Evolutionary conservation across 345 rosid genomes (phyloP).

Genomic region (Trapa incisa): DNA sequence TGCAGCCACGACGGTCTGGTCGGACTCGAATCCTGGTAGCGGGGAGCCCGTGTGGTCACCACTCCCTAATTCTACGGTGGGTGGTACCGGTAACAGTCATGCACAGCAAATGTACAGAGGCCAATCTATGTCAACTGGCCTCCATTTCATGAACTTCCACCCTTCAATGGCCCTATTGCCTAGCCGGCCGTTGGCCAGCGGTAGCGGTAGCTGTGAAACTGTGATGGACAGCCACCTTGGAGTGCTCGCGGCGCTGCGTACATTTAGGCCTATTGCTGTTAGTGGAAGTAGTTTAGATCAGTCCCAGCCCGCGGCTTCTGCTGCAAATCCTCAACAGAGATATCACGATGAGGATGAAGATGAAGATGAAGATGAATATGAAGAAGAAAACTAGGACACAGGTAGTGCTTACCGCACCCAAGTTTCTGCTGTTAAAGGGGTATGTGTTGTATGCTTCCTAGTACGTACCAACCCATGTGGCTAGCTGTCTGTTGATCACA

Average conservation of each 20-base stretch:
- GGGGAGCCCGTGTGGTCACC: slow-evolving; percentile 36
- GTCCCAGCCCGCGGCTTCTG: not conserved
- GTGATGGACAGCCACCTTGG: slow-evolving; percentile 49
- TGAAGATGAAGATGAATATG: not conserved
- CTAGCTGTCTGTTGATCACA: too few species aligned
- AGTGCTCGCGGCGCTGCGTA: slow-evolving; percentile 53
- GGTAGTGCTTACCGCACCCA: not conserved
- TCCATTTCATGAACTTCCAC: slow-evolving; percentile 74
- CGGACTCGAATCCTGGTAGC: slow-evolving; percentile 31
- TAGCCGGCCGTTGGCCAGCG: slow-evolving; percentile 41
- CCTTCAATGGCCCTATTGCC: slow-evolving; percentile 59
- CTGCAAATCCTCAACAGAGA: slow-evolving; percentile 4
- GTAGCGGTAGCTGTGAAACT: slow-evolving; percentile 12
- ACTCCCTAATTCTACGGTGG: slow-evolving; percentile 16
- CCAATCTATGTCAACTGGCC: slow-evolving; percentile 30
- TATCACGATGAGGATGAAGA: slow-evolving; percentile 2
- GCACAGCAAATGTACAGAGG: slow-evolving; percentile 15
- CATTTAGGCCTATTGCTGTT: slow-evolving; percentile 32
- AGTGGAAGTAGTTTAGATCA: slow-evolving; percentile 6
- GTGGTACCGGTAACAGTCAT: too few species aligned
- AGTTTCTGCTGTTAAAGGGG: not conserved
- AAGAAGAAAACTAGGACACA: not conserved
- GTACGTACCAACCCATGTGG: too few species aligned
- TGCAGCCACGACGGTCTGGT: slow-evolving; percentile 47
- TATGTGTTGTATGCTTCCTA: too few species aligned